Percentiles rank a stretch among this genome's conserved stretches.
Evolutionary conservation across 2,329 filamentous ascomycete species (phyloP).

Genomic region (Neodidymelliopsis sp.): DNA sequence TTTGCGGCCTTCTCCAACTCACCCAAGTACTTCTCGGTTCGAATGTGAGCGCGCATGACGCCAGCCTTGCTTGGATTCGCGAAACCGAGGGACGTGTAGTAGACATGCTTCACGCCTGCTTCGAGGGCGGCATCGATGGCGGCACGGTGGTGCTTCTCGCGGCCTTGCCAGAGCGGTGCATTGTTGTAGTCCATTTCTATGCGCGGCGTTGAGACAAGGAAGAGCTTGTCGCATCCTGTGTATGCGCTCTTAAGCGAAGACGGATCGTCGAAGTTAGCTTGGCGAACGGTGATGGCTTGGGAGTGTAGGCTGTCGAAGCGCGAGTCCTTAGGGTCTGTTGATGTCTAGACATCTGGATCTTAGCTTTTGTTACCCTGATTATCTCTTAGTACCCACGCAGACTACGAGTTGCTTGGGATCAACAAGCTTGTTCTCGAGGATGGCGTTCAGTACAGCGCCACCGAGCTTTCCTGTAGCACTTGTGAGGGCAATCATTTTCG

Average conservation of each 20-base stretch:
- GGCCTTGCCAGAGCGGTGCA: constrained; percentile 51
- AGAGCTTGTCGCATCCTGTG: constrained; percentile 50
- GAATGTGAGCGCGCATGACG: constrained; percentile 57
- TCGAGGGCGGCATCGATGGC: constrained; percentile 53
- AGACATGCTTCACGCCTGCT: constrained; percentile 54
- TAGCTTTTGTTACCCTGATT: no score
- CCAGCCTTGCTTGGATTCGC: constrained; percentile 49
- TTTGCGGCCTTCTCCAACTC: constrained; percentile 32
- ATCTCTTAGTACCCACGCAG: constrained; percentile 45
- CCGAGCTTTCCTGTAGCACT: constrained; percentile 57
- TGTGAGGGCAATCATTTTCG: constrained; percentile 49
- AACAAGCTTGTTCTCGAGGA: constrained; percentile 53
- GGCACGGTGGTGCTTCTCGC: constrained; percentile 54
- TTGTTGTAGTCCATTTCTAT: constrained; percentile 55
- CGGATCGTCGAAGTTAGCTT: constrained; percentile 51
- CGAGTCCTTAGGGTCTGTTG: constrained; percentile 21
- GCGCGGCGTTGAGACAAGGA: constrained; percentile 55
- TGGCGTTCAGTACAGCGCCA: constrained; percentile 51
- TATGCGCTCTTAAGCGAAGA: constrained; percentile 46
- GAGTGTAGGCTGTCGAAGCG: constrained; percentile 41
- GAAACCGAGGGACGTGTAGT: constrained; percentile 57
- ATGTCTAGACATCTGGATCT: constrained; percentile 27
- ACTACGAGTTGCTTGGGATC: constrained; percentile 49
- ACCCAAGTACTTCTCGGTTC: constrained; percentile 53
- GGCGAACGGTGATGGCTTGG: constrained; percentile 46